Evolutionary conservation across 2,329 filamentous ascomycete genomes (phyloP).

Genomic region (Zymoseptoria brevis): DNA sequence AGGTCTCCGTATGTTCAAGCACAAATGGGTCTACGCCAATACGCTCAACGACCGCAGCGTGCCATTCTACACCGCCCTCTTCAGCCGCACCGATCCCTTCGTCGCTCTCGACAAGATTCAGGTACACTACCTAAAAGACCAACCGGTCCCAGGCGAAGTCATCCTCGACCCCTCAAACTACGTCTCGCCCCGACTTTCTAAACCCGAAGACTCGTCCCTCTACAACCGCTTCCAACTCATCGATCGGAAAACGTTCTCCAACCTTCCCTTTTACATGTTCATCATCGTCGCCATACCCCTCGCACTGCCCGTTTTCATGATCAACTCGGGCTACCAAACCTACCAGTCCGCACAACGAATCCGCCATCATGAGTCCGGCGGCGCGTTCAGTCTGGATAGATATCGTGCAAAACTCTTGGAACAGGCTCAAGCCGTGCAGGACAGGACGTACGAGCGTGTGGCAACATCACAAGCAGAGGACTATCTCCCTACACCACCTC

Average conservation of each 20-base stretch:
- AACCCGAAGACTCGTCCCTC: constrained; percentile 11
- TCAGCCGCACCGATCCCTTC: constrained; percentile 72
- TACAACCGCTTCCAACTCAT: constrained; percentile 15
- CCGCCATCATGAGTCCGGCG: constrained; percentile 56
- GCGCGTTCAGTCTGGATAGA: constrained; percentile 57
- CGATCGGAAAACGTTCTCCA: constrained; percentile 37
- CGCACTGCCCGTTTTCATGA: constrained; percentile 60
- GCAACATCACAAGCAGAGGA: constrained; percentile 60
- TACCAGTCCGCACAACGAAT: constrained; percentile 68
- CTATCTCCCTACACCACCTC: constrained; percentile 52
- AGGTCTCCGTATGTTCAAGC: constrained; percentile 66
- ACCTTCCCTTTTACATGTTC: constrained; percentile 56
- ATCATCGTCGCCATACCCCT: constrained; percentile 67
- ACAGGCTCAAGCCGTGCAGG: constrained; percentile 66
- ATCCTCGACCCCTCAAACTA: constrained; percentile 63
- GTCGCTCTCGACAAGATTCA: constrained; percentile 58
- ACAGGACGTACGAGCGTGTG: constrained; percentile 67
- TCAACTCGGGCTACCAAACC: constrained; percentile 71
- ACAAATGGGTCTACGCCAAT: constrained; percentile 75
- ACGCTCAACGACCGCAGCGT: constrained; percentile 78
- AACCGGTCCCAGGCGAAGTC: constrained; percentile 64
- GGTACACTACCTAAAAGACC: constrained; percentile 60
- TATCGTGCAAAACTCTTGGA: constrained; percentile 72
- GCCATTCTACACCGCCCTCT: constrained; percentile 73
- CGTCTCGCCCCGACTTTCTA: constrained; percentile 35